Evolutionary conservation across 1,139 yeast species (phyloP), one percentile per base, ranked within the genome.

Genomic region (Blastobotrys aristatus): DNA sequence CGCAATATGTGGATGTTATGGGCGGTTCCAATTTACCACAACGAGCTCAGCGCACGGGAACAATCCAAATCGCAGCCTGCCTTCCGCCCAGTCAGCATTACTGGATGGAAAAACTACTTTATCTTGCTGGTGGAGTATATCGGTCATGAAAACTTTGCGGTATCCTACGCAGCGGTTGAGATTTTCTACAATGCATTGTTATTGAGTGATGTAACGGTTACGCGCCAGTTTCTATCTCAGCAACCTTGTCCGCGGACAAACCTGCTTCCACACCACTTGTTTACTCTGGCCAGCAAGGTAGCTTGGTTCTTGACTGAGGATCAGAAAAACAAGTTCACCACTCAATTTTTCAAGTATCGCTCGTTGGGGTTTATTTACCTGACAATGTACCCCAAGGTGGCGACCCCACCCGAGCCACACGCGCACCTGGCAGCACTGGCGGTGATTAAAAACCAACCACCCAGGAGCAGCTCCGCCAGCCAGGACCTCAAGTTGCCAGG

Each of bases 141-240:
- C 13, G 7, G n/a, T 3, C n/a, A n/a, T 4, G 17, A 3, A 14
- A 5, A 37, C n/a, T 11, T 10, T 26, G 17, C 21, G 17, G 10
- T 37, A 2, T 7, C 17, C 3, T 37, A 21, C 31, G 8, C 13
- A 2, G 29, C 22, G 8, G 16, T 7, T 2, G 31, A 37, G 31
- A 24, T 37, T n/a, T 26, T 37, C 30, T 37, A 22, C 14, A 34
- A 34, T 34, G 5, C 38, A 5, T 34, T 34, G 31, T 26, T 37
- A 14, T 18, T 37, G 17, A 2, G 13, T 2, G 40, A 37, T 37
- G 18, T 18, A 13, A 2, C 3, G 14, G 4, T 6, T 3, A 17
- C 40, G 27, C 7, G 10, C 3, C 6, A 37, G 21, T 37, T 37
- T 13, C 30, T 37, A 2, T 3, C 2, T 2, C 16, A 17, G 14